Conservation (phyloP, 164 flowering plant genomes). For the Cinnamomum chago region DNA sequence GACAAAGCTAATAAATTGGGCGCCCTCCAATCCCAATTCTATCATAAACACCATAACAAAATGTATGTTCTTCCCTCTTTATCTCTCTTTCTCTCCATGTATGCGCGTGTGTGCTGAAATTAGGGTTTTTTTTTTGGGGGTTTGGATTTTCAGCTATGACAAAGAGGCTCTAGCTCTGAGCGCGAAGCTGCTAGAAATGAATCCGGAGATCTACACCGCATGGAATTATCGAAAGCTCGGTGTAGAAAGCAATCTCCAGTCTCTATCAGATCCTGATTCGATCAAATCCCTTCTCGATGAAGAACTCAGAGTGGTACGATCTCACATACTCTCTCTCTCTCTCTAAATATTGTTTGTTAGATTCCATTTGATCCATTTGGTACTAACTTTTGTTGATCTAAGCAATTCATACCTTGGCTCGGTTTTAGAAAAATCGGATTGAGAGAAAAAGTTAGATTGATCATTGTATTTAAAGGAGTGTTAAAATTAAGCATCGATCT, state of each 20-base stretch:
- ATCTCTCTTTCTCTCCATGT: slow-evolving; percentile 1
- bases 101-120: not conserved
- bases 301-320: slow-evolving; percentile 66
- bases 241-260: slow-evolving; percentile 38
- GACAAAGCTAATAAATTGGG: slow-evolving; percentile 60
- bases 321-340: not conserved
- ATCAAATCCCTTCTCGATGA: slow-evolving; percentile 52
- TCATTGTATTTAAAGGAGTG: too few relatives aligned
- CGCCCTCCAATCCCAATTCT: slow-evolving; percentile 63
- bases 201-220: slow-evolving; percentile 78
- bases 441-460: too few relatives aligned
- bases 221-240: slow-evolving; percentile 94
- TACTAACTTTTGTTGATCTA: too few relatives aligned
- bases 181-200: slow-evolving; percentile 60
- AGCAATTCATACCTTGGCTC: too few relatives aligned
- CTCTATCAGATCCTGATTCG: slow-evolving; percentile 34
- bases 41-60: slow-evolving; percentile 60
- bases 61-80: slow-evolving; percentile 29
- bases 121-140: not conserved
- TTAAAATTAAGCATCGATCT: too few relatives aligned
- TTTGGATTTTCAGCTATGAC: slow-evolving; percentile 42
- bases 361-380: too few relatives aligned
- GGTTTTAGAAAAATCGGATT: too few relatives aligned
- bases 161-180: slow-evolving; percentile 67
- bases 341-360: too few relatives aligned